Base-by-base conservation (phyloP, 768 basidiomycete species). In the Lepiota brunneoincarnata region DNA sequence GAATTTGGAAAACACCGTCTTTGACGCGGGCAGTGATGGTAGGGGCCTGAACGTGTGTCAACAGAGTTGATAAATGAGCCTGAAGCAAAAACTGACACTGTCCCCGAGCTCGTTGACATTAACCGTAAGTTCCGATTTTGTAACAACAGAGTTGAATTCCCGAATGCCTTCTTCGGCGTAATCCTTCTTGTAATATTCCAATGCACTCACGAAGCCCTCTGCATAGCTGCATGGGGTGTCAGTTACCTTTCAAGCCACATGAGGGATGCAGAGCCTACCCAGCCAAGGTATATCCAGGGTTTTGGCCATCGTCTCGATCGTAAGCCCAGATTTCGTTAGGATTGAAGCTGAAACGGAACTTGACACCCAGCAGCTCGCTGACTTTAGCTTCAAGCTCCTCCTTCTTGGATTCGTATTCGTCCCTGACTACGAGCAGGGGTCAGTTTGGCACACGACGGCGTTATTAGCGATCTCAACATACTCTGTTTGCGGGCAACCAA, bases 1-100 rank as follows among this genome's bases (percentile, higher is more conserved):
- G 65, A 51, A 76, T 73, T 55, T 66, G 65, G 64, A 69, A 74
- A 14, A 72, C 68, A 11, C 72, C 73, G n/a, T 72, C 71, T 51
- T 67, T 68, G 56, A 76, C 63, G 20, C 72, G 72, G 23, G 66
- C 62, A 24, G 57, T 43, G 58, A 76, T 69, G 23, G 64, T 63
- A 17, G 59, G 59, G 12, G 63, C 71, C 64, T 72, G 60, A 21
- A 48, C 45, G 38, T 20, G 35, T n/a, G 17, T 49, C 56, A 37
- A 21, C 21, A 9, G 2, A n/a, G 20, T 18, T 51, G 11, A 56
- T 17, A 17, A n/a, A 23, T n/a, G 31, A 11, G 23, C 15, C n/a
- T 24, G 28, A 37, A 37, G 21, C 21, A 5, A 45, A 48, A 24
- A 58, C 58, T 23, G 35, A 64, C 69, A 46, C 66, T 55, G 17